Conservation (phyloP, 768 basidiomycete species). For the Multifurca ochricompacta region DNA sequence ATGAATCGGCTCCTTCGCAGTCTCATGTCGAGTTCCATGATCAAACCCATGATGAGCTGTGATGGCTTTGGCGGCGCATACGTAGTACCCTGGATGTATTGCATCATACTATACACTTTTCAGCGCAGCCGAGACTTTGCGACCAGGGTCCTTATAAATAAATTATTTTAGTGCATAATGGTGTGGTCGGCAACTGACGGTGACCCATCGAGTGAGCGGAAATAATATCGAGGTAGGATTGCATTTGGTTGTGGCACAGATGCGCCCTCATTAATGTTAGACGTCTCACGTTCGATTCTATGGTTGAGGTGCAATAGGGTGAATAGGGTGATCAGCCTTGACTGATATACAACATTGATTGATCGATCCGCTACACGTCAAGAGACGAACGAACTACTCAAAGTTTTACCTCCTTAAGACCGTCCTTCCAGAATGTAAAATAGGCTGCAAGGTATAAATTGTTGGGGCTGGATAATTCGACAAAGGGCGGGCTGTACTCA, state of each 20-base stretch:
- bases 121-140: neutral
- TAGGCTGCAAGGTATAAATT: conserved; percentile 46
- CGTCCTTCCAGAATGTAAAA: conserved; percentile 95
- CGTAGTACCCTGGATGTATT: neutral
- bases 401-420: conserved; percentile 73
- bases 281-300: neutral
- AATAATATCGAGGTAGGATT: neutral
- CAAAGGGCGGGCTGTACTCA: conserved; percentile 32
- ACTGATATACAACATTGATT: conserved; percentile 12
- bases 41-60: conserved; percentile 21
- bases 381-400: conserved; percentile 28
- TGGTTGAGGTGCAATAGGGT: neutral
- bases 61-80: neutral
- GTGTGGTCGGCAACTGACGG: too few relatives aligned
- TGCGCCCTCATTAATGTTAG: neutral
- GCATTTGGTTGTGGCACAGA: neutral
- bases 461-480: neutral
- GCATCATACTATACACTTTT: neutral
- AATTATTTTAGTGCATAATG: too few relatives aligned
- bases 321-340: neutral
- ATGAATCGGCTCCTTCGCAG: conserved; percentile 24
- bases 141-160: neutral
- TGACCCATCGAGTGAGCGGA: too few relatives aligned
- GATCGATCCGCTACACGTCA: conserved; percentile 13
- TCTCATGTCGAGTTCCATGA: conserved; percentile 22